These are phyloP conservation scores for Tricholoma terreum DNA, from an alignment of 768 basidiomycete species.

Conservation along the genomic window DNA sequence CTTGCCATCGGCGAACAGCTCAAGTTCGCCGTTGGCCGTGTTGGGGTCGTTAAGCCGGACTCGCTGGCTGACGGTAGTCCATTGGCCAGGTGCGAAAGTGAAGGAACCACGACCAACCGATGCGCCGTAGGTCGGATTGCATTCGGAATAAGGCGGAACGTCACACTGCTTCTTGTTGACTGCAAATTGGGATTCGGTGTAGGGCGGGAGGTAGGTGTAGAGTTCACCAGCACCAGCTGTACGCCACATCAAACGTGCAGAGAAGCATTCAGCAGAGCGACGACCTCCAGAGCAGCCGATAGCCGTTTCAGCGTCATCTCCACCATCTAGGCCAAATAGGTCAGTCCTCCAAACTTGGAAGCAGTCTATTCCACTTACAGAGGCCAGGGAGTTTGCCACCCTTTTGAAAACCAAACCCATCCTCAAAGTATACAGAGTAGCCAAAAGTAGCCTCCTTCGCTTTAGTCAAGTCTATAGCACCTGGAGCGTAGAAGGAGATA, in stretches of 20 bases:
- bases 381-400: constrained; percentile 76
- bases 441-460: constrained; percentile 68
- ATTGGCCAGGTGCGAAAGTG: constrained; percentile 57
- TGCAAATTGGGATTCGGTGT: constrained; percentile 32
- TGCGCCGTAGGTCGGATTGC: constrained; percentile 63
- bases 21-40: constrained; percentile 65
- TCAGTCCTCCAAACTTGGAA: constrained; percentile 3
- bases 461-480: constrained; percentile 53
- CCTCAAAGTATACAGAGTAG: constrained; percentile 58
- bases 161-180: constrained; percentile 51
- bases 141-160: constrained; percentile 45
- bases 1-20: constrained; percentile 64
- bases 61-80: constrained; percentile 69
- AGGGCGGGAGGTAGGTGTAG: constrained; percentile 68
- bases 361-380: constrained; percentile 38
- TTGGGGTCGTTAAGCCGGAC: constrained; percentile 73
- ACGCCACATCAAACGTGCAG: constrained; percentile 70
- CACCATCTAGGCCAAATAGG: constrained; percentile 43
- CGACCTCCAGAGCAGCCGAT: constrained; percentile 64
- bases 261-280: constrained; percentile 55
- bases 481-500: constrained; percentile 70
- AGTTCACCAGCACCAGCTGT: constrained; percentile 56
- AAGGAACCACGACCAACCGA: constrained; percentile 70
- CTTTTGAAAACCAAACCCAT: constrained; percentile 60
- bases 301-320: constrained; percentile 44